Percentiles rank a stretch among this genome's conserved stretches.
phyloP scores from a whole-genome alignment of 2,329 filamentous ascomycete genomes.

The Ophiostoma tasmaniense region DNA sequence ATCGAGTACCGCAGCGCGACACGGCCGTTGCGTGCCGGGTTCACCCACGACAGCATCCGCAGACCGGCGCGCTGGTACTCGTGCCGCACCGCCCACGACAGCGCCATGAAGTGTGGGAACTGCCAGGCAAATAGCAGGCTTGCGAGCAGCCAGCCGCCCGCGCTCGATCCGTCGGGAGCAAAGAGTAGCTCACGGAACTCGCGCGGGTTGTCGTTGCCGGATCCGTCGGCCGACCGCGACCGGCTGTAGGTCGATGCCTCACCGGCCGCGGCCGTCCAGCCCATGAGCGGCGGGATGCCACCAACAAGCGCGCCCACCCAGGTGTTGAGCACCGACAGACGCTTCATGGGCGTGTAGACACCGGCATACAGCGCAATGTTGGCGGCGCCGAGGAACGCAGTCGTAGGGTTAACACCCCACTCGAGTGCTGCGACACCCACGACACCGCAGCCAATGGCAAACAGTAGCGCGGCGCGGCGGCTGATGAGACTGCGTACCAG shows the following conservation, averaged over 20 bases:
- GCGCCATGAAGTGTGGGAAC: conserved; percentile 94
- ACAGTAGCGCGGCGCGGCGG: conserved; percentile 61
- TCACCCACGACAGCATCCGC: conserved; percentile 74
- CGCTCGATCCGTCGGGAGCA: conserved; percentile 48
- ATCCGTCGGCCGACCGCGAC: background rate
- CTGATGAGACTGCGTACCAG: conserved; percentile 75
- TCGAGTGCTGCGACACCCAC: conserved; percentile 67
- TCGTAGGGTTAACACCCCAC: conserved; percentile 88
- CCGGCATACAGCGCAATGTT: conserved; percentile 90
- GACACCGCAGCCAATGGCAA: conserved; percentile 65
- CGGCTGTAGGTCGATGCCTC: conserved; percentile 37
- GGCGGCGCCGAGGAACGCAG: conserved; percentile 70
- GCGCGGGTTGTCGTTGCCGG: conserved; percentile 51
- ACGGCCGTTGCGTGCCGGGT: conserved; percentile 74
- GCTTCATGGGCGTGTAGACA: conserved; percentile 87
- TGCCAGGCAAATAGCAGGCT: conserved; percentile 88
- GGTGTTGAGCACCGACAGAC: conserved; percentile 77
- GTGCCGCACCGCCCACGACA: conserved; percentile 79
- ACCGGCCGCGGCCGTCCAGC: conserved; percentile 90
- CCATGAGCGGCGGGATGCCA: conserved; percentile 92
- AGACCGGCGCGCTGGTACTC: conserved; percentile 71
- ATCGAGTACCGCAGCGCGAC: conserved; percentile 84
- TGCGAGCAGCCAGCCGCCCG: conserved; percentile 84
- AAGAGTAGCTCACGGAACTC: conserved; percentile 59
- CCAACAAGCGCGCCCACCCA: conserved; percentile 93